Conservation (phyloP, 306 rosid genomes). For the cucumber (Cucumis sativus) region Cucumber_9930_V3 NC_026657.2:8993001-8993500, state of each 20-base stretch:
- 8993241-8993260: conserved; percentile 97
- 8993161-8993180: background rate
- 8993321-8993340: background rate
- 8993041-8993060: background rate
- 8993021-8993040: background rate
- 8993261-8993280: conserved; percentile 78
- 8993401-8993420: conserved; percentile 91
- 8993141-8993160: background rate
- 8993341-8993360: background rate
- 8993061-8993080: background rate
- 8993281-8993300: conserved; percentile 1
- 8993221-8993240: conserved; percentile 89
- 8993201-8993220: conserved; percentile 89
- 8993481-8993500: background rate
- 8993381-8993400: conserved; percentile 80
- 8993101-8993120: background rate
- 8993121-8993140: background rate
- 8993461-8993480: background rate
- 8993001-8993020: background rate
- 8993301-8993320: background rate
- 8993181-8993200: conserved; percentile 94
- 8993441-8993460: background rate
- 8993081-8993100: background rate
- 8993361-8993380: conserved; percentile 33
- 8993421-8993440: conserved; percentile 27